Evolutionary conservation across 1,284 basidiomycete species (phyloP).

Genomic region (Cutaneotrichosporon sp.): DNA sequence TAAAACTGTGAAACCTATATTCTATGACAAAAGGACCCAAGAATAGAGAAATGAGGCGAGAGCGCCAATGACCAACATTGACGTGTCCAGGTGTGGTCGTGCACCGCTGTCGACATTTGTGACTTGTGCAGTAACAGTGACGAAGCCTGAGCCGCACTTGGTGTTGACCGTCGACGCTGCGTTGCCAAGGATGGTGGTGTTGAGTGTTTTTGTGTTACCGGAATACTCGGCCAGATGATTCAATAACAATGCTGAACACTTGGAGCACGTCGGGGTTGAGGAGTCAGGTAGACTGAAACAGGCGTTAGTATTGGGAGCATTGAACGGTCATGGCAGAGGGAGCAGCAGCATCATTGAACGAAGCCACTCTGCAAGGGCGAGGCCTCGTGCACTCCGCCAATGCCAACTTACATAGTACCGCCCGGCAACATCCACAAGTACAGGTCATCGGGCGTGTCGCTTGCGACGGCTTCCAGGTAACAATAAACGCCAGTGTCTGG

Average conservation of each 20-base stretch:
- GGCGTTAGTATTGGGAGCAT: neutral
- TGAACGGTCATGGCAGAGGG: too few species aligned
- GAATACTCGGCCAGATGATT: slow-evolving; percentile 25
- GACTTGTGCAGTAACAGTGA: slow-evolving; percentile 8
- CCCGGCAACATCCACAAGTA: slow-evolving; percentile 43
- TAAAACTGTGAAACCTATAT: neutral
- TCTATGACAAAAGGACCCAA: slow-evolving; percentile 3
- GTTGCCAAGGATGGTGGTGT: slow-evolving; percentile 27
- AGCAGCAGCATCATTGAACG: too few species aligned
- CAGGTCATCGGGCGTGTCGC: slow-evolving; percentile 38
- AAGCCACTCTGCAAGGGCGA: too few species aligned
- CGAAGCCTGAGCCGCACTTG: slow-evolving; percentile 34
- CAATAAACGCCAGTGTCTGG: slow-evolving; percentile 37
- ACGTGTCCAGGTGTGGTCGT: too few species aligned
- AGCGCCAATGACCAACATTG: too few species aligned
- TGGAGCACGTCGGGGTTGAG: slow-evolving; percentile 41
- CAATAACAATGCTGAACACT: slow-evolving; percentile 38
- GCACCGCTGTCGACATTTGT: neutral
- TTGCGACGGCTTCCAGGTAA: slow-evolving; percentile 39
- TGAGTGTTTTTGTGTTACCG: slow-evolving; percentile 30
- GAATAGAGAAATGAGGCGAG: neutral
- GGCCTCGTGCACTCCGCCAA: neutral
- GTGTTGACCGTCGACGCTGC: slow-evolving; percentile 34
- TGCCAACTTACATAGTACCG: slow-evolving; percentile 38
- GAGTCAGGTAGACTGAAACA: slow-evolving; percentile 31